Evolutionary conservation across 805 yeast genomes (phyloP), one percentile per base, ranked within the genome.

Genomic region (Candida stauntonica): DNA sequence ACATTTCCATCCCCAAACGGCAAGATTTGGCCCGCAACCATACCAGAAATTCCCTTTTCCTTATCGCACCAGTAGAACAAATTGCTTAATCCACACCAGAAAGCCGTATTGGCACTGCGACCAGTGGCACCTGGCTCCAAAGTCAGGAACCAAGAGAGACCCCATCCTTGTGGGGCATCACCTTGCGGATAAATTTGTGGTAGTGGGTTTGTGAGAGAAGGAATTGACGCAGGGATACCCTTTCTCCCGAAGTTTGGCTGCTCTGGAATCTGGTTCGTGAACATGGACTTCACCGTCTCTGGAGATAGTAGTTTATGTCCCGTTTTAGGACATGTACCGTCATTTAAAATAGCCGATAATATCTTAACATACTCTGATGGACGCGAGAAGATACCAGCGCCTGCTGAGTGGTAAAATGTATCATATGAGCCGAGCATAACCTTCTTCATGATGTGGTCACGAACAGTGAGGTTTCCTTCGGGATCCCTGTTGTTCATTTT

Each of bases 51-150:
- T 13, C 60, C 64, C 32, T 60, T 64, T 31, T 61, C 54, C 18
- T 54, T 40, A 48, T 69, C 74, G 26, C 68, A 45, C 72, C 72
- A 69, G 47, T 55, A 69, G 48, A 43, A 67, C 19, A 63, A 44
- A 39, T 65, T 68, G 11, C 65, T 58, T 23, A 67, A 33, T 2
- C 74, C 74, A 18, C 61, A 56, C 74, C 74, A 69, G 42, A 52
- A 57, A 7, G 61, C 54, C 1, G 69, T 51, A 4, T 63, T 61
- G 3, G 47, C 48, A 17, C 66, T 60, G 30, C 71, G 49, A 0
- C 72, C 72, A 4, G 66, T 64, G 2, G 55, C 54, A 15, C 61
- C 49, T 15, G 48, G 44, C 6, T 38, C 39, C n/a, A 48, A 41
- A 8, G 56, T 54, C n/a, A 54, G 46, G 28, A 47, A 50, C 41